Conservation (phyloP, 192 early-diverging fungal genomes). For the Backusella australiensis region DNA sequence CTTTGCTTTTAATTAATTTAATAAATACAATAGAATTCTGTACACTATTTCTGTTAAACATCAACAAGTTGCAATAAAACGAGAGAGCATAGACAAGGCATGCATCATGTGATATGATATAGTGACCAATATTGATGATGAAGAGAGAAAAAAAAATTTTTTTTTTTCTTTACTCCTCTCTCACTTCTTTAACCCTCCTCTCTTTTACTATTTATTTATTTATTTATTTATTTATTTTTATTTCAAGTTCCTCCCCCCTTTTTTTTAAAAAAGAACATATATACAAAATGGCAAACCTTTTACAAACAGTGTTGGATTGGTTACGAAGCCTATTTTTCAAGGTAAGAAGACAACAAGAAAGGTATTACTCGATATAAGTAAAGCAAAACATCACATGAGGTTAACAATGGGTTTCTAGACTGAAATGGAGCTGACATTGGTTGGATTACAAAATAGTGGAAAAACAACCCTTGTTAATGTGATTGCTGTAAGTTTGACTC, state of each 20-base stretch:
- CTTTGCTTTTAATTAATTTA: no score
- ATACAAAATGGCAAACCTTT: constrained; percentile 48
- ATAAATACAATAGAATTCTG: no score
- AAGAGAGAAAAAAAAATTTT: neutral
- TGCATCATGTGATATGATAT: neutral
- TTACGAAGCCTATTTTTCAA: constrained; percentile 77
- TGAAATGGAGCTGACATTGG: constrained; percentile 87
- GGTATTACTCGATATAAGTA: neutral
- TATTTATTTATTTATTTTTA: neutral
- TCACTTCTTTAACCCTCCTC: neutral
- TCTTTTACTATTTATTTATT: no score
- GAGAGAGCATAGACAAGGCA: neutral
- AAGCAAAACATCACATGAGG: neutral
- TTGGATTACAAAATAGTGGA: constrained; percentile 84
- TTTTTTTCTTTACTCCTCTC: neutral
- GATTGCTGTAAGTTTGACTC: constrained; percentile 61
- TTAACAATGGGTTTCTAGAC: constrained; percentile 30
- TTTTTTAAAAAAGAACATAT: neutral
- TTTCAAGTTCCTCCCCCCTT: no score
- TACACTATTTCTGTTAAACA: no score
- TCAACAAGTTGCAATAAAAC: no score
- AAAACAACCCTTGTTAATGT: constrained; percentile 86
- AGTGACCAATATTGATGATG: neutral
- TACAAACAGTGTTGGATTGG: constrained; percentile 63
- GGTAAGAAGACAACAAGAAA: constrained; percentile 33